Evolutionary conservation across 2,329 filamentous ascomycete genomes (phyloP), one percentile per base, ranked within the genome.

Genomic region (Pseudofabraea citricarpa): DNA sequence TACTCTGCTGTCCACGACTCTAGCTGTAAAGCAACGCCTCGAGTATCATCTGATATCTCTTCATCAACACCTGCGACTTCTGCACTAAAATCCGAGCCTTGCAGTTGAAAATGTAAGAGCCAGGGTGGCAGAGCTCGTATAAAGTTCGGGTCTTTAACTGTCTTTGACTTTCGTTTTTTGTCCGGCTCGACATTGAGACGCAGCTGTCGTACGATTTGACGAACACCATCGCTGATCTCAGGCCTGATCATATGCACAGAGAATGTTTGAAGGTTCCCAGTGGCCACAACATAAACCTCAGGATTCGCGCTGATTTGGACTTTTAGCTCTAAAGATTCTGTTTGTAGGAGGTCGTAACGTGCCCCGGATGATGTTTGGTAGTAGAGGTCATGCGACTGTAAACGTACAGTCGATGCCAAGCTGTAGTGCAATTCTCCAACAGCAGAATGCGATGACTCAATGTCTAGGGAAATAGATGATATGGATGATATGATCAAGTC

Each of bases 401-500:
- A 71, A 36, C 93, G 78, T 60, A 94, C 81, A 3, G 87, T 85
- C 1, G 90, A 89, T 12, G 82, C 81, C 1, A 98, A 69, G 5
- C 87, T 88, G 64, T 98, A 98, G 59, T 96, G 87, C 3, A 90
- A 69, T 24, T 94, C 86, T 45, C 87, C 87, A 26, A 88, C 79
- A 0, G 85, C 74, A 3, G 89, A 93, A 65, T 98, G 93, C n/a
- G 90, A 95, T 0, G 93, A 95, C 59, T 98, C 93, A 37, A 95
- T 76, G 57, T 98, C 93, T 18, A 97, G 69, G 0, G 91, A 95
- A 27, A 97, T 81, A 0, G 91, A 95, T 0, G 94, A 97, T 9
- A 95, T 88, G 2, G 90, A 93, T 1, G 89, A 95, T 37, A 98
- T 95, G 35, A 98, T 85, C 22, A 98, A 75, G 59, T 98, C 93